phyloP scores from a whole-genome alignment of 2,329 filamentous ascomycete genomes.

The Aspergillus sergii region DNA sequence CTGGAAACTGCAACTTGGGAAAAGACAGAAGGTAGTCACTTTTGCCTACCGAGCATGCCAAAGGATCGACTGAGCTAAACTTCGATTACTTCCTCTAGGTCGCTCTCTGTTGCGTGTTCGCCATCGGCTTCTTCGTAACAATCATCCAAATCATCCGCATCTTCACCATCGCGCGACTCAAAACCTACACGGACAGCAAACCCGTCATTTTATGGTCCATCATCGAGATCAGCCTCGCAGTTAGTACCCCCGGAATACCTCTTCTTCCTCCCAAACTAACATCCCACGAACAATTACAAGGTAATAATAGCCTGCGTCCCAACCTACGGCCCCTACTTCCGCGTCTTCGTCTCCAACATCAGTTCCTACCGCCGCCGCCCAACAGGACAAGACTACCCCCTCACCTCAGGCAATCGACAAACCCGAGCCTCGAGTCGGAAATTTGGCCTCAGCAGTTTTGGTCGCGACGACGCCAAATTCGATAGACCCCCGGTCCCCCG shows the following conservation, averaged over 20 bases:
- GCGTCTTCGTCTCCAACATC: slow-evolving; percentile 22
- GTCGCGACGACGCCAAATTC: not conserved
- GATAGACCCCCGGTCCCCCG: not conserved
- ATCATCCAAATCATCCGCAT: slow-evolving; percentile 56
- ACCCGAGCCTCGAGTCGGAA: not conserved
- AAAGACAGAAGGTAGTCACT: slow-evolving; percentile 19
- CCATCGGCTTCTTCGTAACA: slow-evolving; percentile 55
- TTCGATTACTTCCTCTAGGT: slow-evolving; percentile 28
- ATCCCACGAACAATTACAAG: slow-evolving; percentile 5
- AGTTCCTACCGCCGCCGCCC: slow-evolving; percentile 19
- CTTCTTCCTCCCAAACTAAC: not conserved
- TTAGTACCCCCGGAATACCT: slow-evolving; percentile 6
- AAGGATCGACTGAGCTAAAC: not conserved
- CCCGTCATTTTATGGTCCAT: slow-evolving; percentile 50
- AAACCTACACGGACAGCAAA: slow-evolving; percentile 50
- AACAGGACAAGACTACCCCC: slow-evolving; percentile 1
- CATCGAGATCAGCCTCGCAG: slow-evolving; percentile 50
- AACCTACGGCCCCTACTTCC: slow-evolving; percentile 47
- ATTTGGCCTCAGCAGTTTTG: not conserved
- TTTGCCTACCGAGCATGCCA: not conserved
- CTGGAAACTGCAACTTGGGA: slow-evolving; percentile 19
- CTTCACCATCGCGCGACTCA: slow-evolving; percentile 49
- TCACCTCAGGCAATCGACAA: not conserved
- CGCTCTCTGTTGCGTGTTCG: slow-evolving; percentile 48
- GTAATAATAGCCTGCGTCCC: slow-evolving; percentile 48